Evolutionary conservation across 441 rosid genomes (phyloP).

Genomic region (Mallotus repandus): DNA sequence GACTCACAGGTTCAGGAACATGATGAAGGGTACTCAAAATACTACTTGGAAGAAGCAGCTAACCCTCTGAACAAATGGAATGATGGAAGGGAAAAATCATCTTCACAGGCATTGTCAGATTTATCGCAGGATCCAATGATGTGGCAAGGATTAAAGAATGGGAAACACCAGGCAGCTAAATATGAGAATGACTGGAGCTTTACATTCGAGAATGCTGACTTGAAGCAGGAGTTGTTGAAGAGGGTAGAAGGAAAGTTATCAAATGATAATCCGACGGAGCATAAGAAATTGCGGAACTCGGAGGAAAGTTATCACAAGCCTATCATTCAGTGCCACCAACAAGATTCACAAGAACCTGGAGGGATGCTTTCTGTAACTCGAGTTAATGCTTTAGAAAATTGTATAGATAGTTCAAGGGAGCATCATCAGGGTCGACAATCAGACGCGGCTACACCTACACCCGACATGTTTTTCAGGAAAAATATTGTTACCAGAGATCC

Average conservation of each 20-base stretch:
- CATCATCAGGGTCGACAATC: slow-evolving; percentile 29
- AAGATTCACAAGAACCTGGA: slow-evolving; percentile 37
- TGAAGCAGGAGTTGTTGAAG: slow-evolving; percentile 26
- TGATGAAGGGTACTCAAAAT: slow-evolving; percentile 35
- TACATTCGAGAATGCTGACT: slow-evolving; percentile 23
- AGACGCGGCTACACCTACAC: slow-evolving; percentile 17
- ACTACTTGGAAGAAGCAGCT: slow-evolving; percentile 38
- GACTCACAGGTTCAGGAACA: slow-evolving; percentile 53
- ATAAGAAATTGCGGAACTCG: slow-evolving; percentile 26
- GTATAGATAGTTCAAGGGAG: slow-evolving; percentile 26
- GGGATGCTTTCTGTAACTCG: slow-evolving; percentile 36
- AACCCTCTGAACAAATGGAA: slow-evolving; percentile 29
- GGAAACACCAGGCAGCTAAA: slow-evolving; percentile 23
- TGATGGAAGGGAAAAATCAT: slow-evolving; percentile 40
- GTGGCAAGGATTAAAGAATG: slow-evolving; percentile 37
- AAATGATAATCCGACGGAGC: slow-evolving; percentile 11
- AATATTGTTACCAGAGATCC: slow-evolving; percentile 26
- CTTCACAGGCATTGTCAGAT: slow-evolving; percentile 36
- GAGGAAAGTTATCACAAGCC: slow-evolving; percentile 23
- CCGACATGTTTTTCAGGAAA: slow-evolving; percentile 33
- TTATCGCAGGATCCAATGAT: slow-evolving; percentile 32
- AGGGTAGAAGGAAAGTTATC: slow-evolving; percentile 30
- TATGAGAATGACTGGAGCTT: slow-evolving; percentile 30
- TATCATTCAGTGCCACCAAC: slow-evolving; percentile 20
- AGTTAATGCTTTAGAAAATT: slow-evolving; percentile 28